Evolutionary conservation across 2,329 filamentous ascomycete genomes (phyloP).

Genomic region (Sclerotinia sclerotiorum): DNA sequence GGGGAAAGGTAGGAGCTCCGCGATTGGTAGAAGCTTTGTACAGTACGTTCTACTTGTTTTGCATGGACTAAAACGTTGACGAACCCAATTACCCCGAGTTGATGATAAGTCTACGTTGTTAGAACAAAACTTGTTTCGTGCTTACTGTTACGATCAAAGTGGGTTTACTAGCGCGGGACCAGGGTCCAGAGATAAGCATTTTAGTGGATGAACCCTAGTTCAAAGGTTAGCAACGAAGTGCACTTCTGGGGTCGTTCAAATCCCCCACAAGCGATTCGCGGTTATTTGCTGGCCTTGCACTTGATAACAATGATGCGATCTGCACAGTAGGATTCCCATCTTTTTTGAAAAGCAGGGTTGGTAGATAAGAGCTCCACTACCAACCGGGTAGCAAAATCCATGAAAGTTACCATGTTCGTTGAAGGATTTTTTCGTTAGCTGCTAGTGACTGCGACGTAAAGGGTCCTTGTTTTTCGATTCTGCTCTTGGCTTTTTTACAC

Average conservation of each 20-base stretch:
- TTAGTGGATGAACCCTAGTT: not conserved
- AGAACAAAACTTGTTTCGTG: slow-evolving; percentile 1
- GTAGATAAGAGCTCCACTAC: not conserved
- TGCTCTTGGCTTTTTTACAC: not conserved
- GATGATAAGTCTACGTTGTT: not conserved
- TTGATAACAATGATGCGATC: not conserved
- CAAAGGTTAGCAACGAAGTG: not conserved
- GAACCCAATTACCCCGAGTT: not conserved
- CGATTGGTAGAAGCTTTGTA: not conserved
- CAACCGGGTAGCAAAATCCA: not conserved
- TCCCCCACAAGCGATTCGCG: not conserved
- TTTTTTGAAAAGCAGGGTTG: not conserved
- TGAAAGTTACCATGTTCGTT: not conserved
- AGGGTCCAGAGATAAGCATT: slow-evolving; percentile 4
- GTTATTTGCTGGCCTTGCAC: not conserved
- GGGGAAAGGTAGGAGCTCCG: too few relatives aligned
- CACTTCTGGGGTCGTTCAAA: not conserved
- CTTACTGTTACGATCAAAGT: not conserved
- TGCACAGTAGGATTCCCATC: not conserved
- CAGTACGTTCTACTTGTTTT: not conserved
- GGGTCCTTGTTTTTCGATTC: not conserved
- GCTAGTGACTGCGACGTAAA: not conserved
- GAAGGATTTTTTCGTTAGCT: not conserved
- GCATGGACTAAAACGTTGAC: not conserved
- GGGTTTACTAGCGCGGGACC: not conserved